Percentiles rank a stretch among this genome's conserved stretches.
These are phyloP conservation scores for Scutellaria barbata DNA, from an alignment of 257 asterid genomes.

Conservation along the genomic window DNA sequence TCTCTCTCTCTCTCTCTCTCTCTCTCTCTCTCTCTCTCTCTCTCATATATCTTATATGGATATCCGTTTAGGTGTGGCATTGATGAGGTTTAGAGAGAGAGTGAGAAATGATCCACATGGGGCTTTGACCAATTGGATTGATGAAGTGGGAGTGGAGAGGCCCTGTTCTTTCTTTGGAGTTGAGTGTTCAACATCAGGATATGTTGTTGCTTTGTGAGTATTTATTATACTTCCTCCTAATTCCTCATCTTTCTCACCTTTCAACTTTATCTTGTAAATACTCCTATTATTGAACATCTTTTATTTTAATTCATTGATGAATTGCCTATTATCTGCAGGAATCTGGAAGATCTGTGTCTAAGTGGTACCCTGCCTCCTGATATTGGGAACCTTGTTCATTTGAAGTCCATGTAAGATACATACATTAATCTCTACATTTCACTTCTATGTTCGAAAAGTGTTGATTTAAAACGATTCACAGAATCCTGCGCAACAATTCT, in stretches of 20 bases:
- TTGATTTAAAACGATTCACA: constrained; percentile 32
- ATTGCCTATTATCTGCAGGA: constrained; percentile 47
- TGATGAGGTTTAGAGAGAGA: constrained; percentile 65
- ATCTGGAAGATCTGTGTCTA: constrained; percentile 71
- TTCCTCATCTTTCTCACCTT: not conserved
- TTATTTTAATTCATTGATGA: not conserved
- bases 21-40: not conserved
- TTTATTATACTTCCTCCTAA: not conserved
- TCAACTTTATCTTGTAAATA: not conserved
- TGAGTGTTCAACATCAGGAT: constrained; percentile 61
- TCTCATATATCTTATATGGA: not conserved
- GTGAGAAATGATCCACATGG: constrained; percentile 65
- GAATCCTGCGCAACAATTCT: constrained; percentile 80
- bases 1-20: not conserved
- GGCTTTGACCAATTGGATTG: constrained; percentile 68
- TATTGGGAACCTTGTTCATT: constrained; percentile 56
- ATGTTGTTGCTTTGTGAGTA: constrained; percentile 77
- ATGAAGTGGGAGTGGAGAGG: constrained; percentile 57
- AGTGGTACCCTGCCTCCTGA: constrained; percentile 75
- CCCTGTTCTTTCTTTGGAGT: constrained; percentile 87
- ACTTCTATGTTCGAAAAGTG: not conserved
- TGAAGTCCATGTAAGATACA: constrained; percentile 66
- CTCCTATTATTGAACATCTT: too few relatives aligned
- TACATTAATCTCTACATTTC: constrained; percentile 14
- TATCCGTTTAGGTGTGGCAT: constrained; percentile 65